Evolutionary conservation across 768 basidiomycete species (phyloP), one percentile per base, ranked within the genome.

Genomic region (Rhodosporidiobolus sp.): DNA sequence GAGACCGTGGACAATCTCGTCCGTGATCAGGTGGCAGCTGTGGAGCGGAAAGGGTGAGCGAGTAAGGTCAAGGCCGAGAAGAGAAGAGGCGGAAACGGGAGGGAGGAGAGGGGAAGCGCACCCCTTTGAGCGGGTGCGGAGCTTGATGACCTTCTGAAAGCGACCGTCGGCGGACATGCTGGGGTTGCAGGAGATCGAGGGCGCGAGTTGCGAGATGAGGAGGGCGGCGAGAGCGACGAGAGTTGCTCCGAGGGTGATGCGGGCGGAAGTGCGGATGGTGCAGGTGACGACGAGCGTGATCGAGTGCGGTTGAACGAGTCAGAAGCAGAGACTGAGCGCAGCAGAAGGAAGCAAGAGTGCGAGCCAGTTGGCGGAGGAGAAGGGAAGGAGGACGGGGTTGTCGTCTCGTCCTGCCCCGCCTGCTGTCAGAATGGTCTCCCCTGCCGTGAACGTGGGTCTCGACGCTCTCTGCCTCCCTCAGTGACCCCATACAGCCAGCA

Each of bases 11-110:
- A 87, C 73, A 14, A 96, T 84, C 78, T 91, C 89, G 45, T 90
- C 84, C 4, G 92, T 95, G 55, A 96, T 84, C 24, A 96, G 85
- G 82, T 96, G 88, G 77, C 91, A 93, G 9, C 81, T 74, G 48
- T n/a, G n/a, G n/a, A n/a, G n/a, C 19, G 17, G 24, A 20, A 8
- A 35, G 3, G 22, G 10, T 8, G 22, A 32, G 24, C 22, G 9
- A 7, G 46, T 12, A 14, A 22, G 24, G 38, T 24, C 24, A 9
- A 45, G 35, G n/a, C 20, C 24, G n/a, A 24, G 64, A 43, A 24
- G 34, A 11, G 9, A 19, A n/a, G 7, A 34, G 35, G 34, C 26
- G 10, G 35, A 58, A 22, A 14, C n/a, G n/a, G 46, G 11, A 46
- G 35, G 46, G 24, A 28, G 43, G 43, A 48, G n/a, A 17, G 38